These are phyloP conservation scores for Fusarium siculi DNA, from an alignment of 2,329 filamentous ascomycete species.

Conservation along the genomic window DNA sequence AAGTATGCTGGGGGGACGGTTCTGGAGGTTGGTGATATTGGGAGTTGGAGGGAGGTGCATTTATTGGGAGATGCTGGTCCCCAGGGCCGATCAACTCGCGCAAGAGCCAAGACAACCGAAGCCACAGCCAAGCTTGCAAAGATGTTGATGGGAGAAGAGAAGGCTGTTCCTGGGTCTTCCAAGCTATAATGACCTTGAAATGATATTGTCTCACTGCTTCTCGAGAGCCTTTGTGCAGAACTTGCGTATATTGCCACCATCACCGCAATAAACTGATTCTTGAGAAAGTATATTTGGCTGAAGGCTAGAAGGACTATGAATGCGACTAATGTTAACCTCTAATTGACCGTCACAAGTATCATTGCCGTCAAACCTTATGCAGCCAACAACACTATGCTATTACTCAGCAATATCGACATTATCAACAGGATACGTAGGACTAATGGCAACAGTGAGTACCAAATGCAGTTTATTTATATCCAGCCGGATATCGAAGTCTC, in stretches of 20 bases:
- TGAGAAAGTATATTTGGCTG: no score
- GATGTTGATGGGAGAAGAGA: not conserved
- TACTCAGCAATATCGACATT: no score
- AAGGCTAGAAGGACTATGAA: no score
- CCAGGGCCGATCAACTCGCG: not conserved
- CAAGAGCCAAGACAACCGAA: not conserved
- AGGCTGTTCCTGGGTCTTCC: accelerated
- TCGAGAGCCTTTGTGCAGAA: not conserved
- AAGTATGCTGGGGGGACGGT: not conserved
- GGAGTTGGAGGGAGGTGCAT: not conserved
- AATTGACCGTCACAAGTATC: no score
- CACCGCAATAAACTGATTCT: no score
- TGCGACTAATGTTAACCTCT: no score
- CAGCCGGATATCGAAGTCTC: no score
- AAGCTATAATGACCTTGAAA: not conserved
- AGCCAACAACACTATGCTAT: no score
- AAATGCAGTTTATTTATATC: no score
- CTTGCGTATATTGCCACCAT: accelerated
- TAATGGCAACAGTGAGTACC: no score
- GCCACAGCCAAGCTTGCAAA: not conserved
- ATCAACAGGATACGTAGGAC: no score
- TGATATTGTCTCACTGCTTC: not conserved
- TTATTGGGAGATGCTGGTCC: not conserved
- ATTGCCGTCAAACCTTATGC: no score
- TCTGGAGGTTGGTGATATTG: not conserved